phyloP scores from a whole-genome alignment of 371 early-diverging fungal species.

The Dichotomocladium elegans region DNA sequence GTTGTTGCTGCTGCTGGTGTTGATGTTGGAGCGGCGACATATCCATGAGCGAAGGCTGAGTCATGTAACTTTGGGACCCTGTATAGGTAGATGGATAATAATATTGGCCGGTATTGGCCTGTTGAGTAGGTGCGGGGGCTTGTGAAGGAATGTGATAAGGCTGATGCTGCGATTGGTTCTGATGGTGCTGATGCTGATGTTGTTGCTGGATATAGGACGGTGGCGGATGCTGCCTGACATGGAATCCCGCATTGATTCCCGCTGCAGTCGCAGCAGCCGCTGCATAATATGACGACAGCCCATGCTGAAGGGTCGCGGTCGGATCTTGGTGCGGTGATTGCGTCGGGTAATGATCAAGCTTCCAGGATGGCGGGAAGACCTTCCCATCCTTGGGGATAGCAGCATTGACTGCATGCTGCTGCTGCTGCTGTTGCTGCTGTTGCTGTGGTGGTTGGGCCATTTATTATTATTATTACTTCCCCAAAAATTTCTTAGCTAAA shows the following conservation, averaged over 20 bases:
- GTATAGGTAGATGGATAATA: no score
- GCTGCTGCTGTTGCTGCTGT: no score
- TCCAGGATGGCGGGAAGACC: background rate
- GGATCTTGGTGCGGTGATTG: background rate
- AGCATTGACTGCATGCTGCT: no score
- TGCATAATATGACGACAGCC: background rate
- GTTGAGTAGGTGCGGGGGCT: background rate
- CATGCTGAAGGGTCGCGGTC: background rate
- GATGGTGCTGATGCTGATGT: background rate
- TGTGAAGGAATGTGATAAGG: slow-evolving; percentile 5
- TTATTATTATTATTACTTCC: no score
- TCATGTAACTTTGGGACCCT: no score
- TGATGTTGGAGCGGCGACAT: background rate
- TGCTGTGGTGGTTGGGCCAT: no score
- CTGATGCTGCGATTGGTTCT: slow-evolving; percentile 8
- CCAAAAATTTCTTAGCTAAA: no score
- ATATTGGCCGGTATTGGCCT: background rate
- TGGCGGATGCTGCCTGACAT: background rate
- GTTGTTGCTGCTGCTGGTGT: background rate
- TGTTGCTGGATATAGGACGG: background rate
- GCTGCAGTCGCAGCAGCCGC: background rate
- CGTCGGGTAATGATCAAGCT: background rate
- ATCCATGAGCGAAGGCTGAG: background rate
- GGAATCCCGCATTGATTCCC: background rate
- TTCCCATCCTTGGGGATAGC: background rate